Conservation (phyloP, 2,329 filamentous ascomycete species). For the Phaeomoniella chlamydospora region DNA sequence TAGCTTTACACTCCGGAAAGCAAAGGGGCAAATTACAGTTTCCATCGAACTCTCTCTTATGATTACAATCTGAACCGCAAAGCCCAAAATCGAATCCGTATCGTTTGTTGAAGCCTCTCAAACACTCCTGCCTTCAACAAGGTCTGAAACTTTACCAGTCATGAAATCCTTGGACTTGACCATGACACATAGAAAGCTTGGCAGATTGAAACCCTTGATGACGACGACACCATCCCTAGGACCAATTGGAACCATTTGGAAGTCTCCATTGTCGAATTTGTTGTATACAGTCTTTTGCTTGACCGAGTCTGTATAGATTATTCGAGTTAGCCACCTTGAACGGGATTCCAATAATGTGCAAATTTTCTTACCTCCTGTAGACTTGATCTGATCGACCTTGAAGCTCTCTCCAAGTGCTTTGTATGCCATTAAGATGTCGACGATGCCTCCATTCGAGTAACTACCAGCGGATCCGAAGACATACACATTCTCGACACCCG, state of each 20-base stretch:
- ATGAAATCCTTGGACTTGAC: constrained; percentile 23
- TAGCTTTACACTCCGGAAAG: no score
- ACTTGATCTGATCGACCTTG: constrained; percentile 7
- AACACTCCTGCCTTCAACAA: constrained; percentile 9
- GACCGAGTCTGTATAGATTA: constrained; percentile 6
- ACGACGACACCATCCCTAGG: constrained; percentile 21
- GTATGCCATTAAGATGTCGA: constrained; percentile 11
- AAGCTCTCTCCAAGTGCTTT: constrained; percentile 9
- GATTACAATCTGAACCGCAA: no score
- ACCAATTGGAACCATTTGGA: constrained; percentile 24
- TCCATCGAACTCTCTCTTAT: no score
- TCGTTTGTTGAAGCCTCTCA: no score
- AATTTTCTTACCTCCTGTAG: constrained; percentile 4
- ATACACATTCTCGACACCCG: constrained; percentile 11
- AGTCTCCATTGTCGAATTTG: constrained; percentile 14
- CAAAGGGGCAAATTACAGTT: no score
- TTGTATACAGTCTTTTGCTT: constrained; percentile 18
- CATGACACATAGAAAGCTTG: constrained; percentile 20
- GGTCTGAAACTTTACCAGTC: constrained; percentile 13
- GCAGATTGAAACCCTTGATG: constrained; percentile 20
- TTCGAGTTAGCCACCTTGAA: neutral
- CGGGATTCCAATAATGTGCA: neutral
- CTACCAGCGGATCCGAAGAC: constrained; percentile 10
- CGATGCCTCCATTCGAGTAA: constrained; percentile 11
- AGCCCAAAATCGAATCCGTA: no score